Evolutionary conservation across 495 filamentous ascomycete genomes (phyloP), one percentile per base, ranked within the genome.

Genomic region (Bacidia rubella): DNA sequence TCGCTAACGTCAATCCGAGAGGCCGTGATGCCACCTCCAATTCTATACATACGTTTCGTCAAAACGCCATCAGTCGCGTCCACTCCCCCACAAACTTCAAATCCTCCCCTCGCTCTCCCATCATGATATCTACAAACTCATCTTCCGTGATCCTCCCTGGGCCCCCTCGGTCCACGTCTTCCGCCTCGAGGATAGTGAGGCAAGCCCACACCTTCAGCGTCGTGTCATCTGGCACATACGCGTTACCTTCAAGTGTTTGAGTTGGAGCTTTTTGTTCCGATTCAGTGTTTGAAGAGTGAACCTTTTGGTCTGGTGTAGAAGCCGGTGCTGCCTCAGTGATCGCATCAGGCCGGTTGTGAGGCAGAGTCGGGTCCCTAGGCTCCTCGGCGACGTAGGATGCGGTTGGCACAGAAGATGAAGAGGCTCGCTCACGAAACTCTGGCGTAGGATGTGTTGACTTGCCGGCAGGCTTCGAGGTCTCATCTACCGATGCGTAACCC

Each of bases 81-180:
- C 87, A 94, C 51, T 74, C 82, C 17, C 82, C 84, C 27, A 92
- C 70, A 66, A 90, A 92, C 48, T 81, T 82, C 52, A 93, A 72
- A 22, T 74, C 68, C 39, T 70, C 67, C 29, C 81, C 81, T 44
- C 79, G 76, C 47, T 76, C 73, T 15, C 72, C 72, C 49, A 74
- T 77, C 71, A 90, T 86, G 38, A 83, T 78, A 23, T 67, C 64
- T 54, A 83, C 77, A 63, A 90, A 92, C 66, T 93, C 87, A 2
- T 75, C 68, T 47, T 79, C 86, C 58, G 66, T 81, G 19, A 93
- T 65, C 57, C 77, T 75, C 0, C 83, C 87, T 58, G 83, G 86
- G 0, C 81, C 82, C 10, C 85, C 85, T n/a, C 84, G 74, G 46
- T 73, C 67, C 52, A 70, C 74, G 10, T 82, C 78, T 63, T 89